Percentiles rank a stretch among this genome's conserved stretches.
Conservation (phyloP, 495 filamentous ascomycete genomes). For the Penicillium ucsense region DNA sequence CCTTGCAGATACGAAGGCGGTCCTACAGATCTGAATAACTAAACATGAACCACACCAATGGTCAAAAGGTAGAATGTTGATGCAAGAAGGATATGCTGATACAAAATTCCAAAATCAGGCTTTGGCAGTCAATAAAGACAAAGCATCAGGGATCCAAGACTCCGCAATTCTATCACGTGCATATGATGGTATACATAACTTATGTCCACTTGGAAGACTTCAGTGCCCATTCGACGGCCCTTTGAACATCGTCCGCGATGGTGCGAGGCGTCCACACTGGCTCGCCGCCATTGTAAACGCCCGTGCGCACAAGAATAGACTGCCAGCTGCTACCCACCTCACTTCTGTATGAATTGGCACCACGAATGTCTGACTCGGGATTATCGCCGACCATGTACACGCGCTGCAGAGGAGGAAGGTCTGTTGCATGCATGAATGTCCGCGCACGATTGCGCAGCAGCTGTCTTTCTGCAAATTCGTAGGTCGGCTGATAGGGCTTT, state of each 20-base stretch:
- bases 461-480: conserved; percentile 70
- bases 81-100: no score
- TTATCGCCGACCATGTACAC: conserved; percentile 99
- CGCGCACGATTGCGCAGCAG: conserved; percentile 50
- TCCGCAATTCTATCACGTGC: neutral
- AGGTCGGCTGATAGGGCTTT: conserved; percentile 71
- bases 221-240: conserved; percentile 56
- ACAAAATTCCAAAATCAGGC: no score
- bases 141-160: neutral
- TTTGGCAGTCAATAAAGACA: no score
- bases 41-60: no score
- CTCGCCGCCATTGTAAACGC: conserved; percentile 59
- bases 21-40: no score
- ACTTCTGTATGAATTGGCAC: conserved; percentile 71
- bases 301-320: conserved; percentile 74
- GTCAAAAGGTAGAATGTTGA: no score
- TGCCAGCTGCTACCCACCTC: conserved; percentile 61
- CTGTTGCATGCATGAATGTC: conserved; percentile 22
- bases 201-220: conserved; percentile 36
- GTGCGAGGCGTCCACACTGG: conserved; percentile 44
- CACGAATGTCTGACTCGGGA: conserved; percentile 80
- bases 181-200: conserved; percentile 1
- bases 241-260: conserved; percentile 59
- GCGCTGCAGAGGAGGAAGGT: conserved; percentile 39
- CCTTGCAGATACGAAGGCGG: no score